Evolutionary conservation across 1,139 yeast species (phyloP).

Genomic region (Candida dubliniensis): DNA sequence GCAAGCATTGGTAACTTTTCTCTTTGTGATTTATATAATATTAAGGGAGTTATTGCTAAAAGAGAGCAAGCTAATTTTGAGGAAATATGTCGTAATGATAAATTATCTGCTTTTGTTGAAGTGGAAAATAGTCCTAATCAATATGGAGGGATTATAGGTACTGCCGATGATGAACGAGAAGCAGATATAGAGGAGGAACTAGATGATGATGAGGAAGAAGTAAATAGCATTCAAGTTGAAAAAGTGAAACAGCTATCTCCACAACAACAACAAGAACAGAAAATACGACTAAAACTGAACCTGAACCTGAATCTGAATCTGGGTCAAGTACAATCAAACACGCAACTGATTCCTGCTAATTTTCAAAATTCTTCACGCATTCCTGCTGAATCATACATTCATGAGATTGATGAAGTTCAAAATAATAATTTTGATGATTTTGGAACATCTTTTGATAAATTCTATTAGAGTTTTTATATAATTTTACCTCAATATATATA

Average conservation of each 20-base stretch:
- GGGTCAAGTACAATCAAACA: neutral
- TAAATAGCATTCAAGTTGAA: constrained; percentile 5
- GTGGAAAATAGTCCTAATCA: constrained; percentile 5
- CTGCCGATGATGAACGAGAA: constrained; percentile 1
- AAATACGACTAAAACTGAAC: too few species aligned
- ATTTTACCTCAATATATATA: neutral
- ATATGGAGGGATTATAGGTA: neutral
- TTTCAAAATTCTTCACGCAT: neutral
- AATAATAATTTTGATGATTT: constrained; percentile 11
- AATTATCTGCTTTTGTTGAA: constrained; percentile 16
- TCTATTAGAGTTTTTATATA: constrained; percentile 3
- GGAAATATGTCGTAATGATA: constrained; percentile 17
- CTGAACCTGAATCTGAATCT: neutral
- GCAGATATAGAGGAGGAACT: constrained; percentile 10
- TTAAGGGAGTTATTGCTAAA: constrained; percentile 13
- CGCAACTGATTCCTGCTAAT: constrained; percentile 2
- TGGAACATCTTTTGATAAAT: constrained; percentile 10
- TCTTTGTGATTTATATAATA: constrained; percentile 15
- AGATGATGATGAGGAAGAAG: constrained; percentile 11
- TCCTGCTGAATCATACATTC: constrained; percentile 3
- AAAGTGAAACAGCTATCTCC: constrained; percentile 2
- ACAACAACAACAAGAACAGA: neutral
- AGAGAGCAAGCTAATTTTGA: constrained; percentile 16
- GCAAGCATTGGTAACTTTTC: constrained; percentile 15
- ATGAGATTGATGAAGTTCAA: constrained; percentile 6